Evolutionary conservation across 148 eudicot species (phyloP).

Genomic region (Bassia scoparia): DNA sequence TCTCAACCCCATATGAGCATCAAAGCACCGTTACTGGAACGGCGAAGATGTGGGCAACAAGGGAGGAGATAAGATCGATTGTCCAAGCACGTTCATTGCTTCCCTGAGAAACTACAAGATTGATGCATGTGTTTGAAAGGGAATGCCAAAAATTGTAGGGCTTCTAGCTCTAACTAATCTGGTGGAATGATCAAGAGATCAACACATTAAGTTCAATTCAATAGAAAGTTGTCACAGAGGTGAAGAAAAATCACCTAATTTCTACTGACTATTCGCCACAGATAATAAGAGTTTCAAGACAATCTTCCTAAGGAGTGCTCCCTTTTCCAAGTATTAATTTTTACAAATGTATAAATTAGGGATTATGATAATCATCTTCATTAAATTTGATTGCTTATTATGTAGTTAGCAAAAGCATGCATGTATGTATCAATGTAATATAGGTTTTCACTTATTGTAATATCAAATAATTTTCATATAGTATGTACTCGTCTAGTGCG

Average conservation of each 20-base stretch:
- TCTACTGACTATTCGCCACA: conserved; percentile 89
- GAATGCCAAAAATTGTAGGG: conserved; percentile 44
- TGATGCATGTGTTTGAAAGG: conserved; percentile 79
- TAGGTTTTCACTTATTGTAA: no score
- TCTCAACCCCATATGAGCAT: conserved; percentile 74
- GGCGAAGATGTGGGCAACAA: conserved; percentile 78
- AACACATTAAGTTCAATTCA: conserved; percentile 47
- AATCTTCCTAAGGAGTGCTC: conserved; percentile 70
- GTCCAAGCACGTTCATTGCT: conserved; percentile 60
- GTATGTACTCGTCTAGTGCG: no score
- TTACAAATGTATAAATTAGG: no score
- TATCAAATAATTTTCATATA: no score
- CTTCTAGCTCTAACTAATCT: conserved; percentile 38
- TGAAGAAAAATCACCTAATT: conserved; percentile 51
- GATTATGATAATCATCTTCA: no score
- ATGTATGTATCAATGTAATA: no score
- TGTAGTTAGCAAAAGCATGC: no score
- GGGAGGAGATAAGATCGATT: conserved; percentile 80
- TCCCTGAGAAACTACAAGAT: conserved; percentile 55
- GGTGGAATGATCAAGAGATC: conserved; percentile 63
- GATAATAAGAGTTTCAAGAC: conserved; percentile 51
- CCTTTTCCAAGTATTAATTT: conserved; percentile 52
- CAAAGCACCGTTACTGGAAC: conserved; percentile 66
- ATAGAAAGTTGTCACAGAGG: conserved; percentile 71
- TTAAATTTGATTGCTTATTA: no score